Evolutionary conservation across 805 yeast species (phyloP).

Genomic region (Candida succiphila): DNA sequence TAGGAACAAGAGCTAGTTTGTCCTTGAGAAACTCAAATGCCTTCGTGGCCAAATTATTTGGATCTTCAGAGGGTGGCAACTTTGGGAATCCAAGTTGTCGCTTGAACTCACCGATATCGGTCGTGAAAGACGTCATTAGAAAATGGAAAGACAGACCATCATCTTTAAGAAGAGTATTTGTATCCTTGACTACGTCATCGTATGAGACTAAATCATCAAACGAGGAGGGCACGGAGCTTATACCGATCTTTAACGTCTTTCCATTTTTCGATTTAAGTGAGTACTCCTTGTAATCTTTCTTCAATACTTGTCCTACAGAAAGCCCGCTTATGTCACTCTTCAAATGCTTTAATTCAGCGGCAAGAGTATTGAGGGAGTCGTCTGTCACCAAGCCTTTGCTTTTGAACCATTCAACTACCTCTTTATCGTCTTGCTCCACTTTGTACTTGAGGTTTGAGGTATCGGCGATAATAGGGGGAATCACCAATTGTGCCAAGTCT

Average conservation of each 20-base stretch:
- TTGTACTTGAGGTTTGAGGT: slow-evolving; percentile 59
- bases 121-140: slow-evolving; percentile 37
- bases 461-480: slow-evolving; percentile 57
- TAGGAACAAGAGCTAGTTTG: slow-evolving; percentile 4
- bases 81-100: slow-evolving; percentile 32
- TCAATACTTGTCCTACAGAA: slow-evolving; percentile 47
- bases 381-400: slow-evolving; percentile 11
- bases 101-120: slow-evolving; percentile 18
- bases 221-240: slow-evolving; percentile 43
- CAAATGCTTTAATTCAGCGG: slow-evolving; percentile 27
- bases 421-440: slow-evolving; percentile 50
- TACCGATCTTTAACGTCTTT: slow-evolving; percentile 40
- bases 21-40: not conserved
- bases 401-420: slow-evolving; percentile 31
- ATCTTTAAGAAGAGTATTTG: no score
- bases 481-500: slow-evolving; percentile 27
- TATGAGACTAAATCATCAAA: not conserved
- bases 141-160: slow-evolving; percentile 22
- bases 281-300: slow-evolving; percentile 77
- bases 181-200: not conserved
- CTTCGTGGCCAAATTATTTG: not conserved
- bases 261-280: not conserved
- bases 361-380: slow-evolving; percentile 6
- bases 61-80: slow-evolving; percentile 1
- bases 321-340: slow-evolving; percentile 61